These are phyloP conservation scores for Aquilaria agallochum DNA, from an alignment of 441 rosid genomes.

Conservation along the genomic window DNA sequence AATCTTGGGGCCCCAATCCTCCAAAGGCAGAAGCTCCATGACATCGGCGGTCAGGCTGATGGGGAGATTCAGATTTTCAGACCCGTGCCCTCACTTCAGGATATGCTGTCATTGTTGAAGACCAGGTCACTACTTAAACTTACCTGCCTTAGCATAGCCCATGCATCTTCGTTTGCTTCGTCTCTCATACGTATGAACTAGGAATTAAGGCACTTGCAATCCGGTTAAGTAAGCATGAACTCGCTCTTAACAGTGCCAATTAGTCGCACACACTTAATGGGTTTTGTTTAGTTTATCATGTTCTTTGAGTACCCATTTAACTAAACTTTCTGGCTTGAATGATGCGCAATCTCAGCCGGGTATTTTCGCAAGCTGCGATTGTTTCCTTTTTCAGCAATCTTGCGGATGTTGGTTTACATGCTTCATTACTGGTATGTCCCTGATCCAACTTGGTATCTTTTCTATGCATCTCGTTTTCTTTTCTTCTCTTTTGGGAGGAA, in stretches of 20 bases:
- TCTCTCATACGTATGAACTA: not conserved
- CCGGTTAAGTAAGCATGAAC: too few species aligned
- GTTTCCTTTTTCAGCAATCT: constrained; percentile 74
- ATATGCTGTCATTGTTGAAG: constrained; percentile 45
- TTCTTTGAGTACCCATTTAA: not conserved
- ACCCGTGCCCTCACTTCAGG: constrained; percentile 52
- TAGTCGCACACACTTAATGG: too few species aligned
- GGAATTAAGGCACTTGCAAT: too few species aligned
- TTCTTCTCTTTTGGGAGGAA: not conserved
- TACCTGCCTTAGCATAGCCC: not conserved
- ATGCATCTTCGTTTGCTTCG: not conserved
- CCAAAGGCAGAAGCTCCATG: constrained; percentile 26
- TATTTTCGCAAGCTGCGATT: constrained; percentile 65
- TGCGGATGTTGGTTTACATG: constrained; percentile 71
- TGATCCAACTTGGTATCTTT: not conserved
- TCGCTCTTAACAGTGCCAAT: too few species aligned
- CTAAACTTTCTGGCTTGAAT: not conserved
- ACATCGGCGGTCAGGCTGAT: constrained; percentile 15
- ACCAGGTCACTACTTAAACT: constrained; percentile 42
- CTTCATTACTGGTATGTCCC: constrained; percentile 58
- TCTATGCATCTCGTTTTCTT: not conserved
- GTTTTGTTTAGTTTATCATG: not conserved
- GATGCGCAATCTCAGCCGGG: constrained; percentile 34
- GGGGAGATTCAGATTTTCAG: constrained; percentile 30
- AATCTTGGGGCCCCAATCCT: constrained; percentile 36